Evolutionary conservation across 2,329 filamentous ascomycete species (phyloP).

Genomic region (Cercospora berteroae): DNA sequence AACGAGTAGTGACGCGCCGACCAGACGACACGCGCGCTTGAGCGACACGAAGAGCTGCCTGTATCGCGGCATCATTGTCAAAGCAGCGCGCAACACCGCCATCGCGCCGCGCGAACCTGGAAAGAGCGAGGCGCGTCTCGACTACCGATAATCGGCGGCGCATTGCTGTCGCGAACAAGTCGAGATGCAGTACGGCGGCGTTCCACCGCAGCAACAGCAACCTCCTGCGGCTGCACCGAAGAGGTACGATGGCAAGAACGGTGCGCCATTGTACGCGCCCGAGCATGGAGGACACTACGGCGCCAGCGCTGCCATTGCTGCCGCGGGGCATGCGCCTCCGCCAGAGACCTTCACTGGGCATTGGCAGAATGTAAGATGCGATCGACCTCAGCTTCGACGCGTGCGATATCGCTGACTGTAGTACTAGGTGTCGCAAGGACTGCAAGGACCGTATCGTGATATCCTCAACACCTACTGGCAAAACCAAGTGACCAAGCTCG

Average conservation of each 20-base stretch:
- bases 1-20: constrained; percentile 11
- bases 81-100: constrained; percentile 7
- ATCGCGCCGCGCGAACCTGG: constrained; percentile 11
- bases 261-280: constrained; percentile 49
- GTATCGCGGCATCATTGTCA: not conserved
- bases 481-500: constrained; percentile 92
- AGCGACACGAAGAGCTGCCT: not conserved
- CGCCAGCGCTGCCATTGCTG: constrained; percentile 66
- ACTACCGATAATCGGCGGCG: constrained; percentile 13
- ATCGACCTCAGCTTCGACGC: constrained; percentile 6
- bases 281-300: constrained; percentile 52
- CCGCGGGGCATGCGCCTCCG: constrained; percentile 82
- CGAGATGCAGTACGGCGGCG: constrained; percentile 34
- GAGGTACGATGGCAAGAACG: constrained; percentile 51
- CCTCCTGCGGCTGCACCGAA: constrained; percentile 40
- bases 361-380: constrained; percentile 81
- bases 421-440: constrained; percentile 82
- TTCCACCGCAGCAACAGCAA: constrained; percentile 32
- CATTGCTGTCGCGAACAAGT: constrained; percentile 15
- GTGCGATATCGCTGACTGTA: constrained; percentile 12
- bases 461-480: constrained; percentile 99
- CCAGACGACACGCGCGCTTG: constrained; percentile 1
- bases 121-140: constrained; percentile 9
- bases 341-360: constrained; percentile 88
- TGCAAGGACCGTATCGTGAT: constrained; percentile 89